Evolutionary conservation across 2,329 filamentous ascomycete genomes (phyloP), one percentile per base, ranked within the genome.

Genomic region (Cordyceps cateniannulata): DNA sequence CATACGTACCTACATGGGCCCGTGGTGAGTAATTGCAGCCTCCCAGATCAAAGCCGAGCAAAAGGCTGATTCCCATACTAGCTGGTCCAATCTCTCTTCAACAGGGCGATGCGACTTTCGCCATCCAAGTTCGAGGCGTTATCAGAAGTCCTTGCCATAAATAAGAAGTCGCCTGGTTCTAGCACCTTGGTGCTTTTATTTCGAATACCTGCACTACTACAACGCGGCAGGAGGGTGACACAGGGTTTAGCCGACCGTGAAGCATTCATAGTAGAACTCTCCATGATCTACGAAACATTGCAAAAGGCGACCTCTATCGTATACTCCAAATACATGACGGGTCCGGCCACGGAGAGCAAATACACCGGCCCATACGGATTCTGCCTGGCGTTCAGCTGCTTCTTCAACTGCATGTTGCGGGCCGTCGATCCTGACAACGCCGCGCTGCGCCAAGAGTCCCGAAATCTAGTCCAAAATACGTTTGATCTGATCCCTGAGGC

Each of bases 401-500:
- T 59, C 16, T 59, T 59, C 24, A 59, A 59, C n/a, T 59, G 56
- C 24, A 59, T 59, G 56, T 5, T 59, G 32, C 24, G 56, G 10
- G 56, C 47, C 25, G 47, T 59, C 10, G 47, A 59, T n/a, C 56
- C 56, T 2, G 7, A 44, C 24, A 59, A 44, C 47, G 16, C 5
- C 24, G 20, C 40, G 25, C n/a, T 59, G 25, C 35, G 20, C 10
- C 3, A 12, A 6, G 56, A 59, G 14, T 47, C 47, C 12, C 47
- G 32, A 8, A 38, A 20, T 3, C 18, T 59, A 7, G 56, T 59
- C 18, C 27, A 22, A 12, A 38, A 42, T 18, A 59, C 47, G 6
- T n/a, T 50, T n/a, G 35, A 22, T 6, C 48, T 59, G 22, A 18
- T 22, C 24, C 47, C 24, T 5, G 47, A 44, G 18, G 56, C n/a